Percentiles rank a stretch among this genome's conserved stretches.
Evolutionary conservation across 495 filamentous ascomycete genomes (phyloP).

Genomic region (Lophiostoma macrostomum): DNA sequence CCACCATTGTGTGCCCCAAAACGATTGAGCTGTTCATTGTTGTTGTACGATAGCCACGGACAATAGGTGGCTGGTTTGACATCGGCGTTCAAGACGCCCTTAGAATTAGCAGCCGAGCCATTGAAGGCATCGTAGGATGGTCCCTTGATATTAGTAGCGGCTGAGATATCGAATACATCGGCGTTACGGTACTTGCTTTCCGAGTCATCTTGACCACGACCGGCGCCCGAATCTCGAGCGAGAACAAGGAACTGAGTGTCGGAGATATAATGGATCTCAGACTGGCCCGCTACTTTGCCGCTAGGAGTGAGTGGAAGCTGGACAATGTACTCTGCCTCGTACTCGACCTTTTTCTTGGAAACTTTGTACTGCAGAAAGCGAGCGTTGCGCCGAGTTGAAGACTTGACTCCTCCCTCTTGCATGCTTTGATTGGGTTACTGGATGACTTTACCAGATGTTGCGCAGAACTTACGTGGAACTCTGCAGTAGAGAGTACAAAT

Average conservation of each 20-base stretch:
- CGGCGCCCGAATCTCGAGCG: slow-evolving; percentile 61
- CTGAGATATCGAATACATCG: slow-evolving; percentile 66
- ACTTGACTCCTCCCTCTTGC: slow-evolving; percentile 53
- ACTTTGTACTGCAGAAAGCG: slow-evolving; percentile 66
- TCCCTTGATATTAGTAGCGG: slow-evolving; percentile 66
- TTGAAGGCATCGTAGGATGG: slow-evolving; percentile 49
- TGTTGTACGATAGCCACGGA: slow-evolving; percentile 69
- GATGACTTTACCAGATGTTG: background rate
- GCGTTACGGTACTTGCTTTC: slow-evolving; percentile 66
- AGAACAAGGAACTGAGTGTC: slow-evolving; percentile 66
- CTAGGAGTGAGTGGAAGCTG: slow-evolving; percentile 59
- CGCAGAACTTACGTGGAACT: slow-evolving; percentile 47
- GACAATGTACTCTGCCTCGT: slow-evolving; percentile 66
- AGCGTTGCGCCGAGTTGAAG: slow-evolving; percentile 52
- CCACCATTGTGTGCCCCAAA: slow-evolving; percentile 72
- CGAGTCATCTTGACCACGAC: slow-evolving; percentile 54
- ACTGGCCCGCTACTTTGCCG: slow-evolving; percentile 60
- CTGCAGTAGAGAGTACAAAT: slow-evolving; percentile 67
- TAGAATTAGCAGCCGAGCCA: slow-evolving; percentile 51
- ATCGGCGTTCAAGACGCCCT: slow-evolving; percentile 53
- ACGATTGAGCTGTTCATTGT: slow-evolving; percentile 61
- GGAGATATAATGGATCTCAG: slow-evolving; percentile 66
- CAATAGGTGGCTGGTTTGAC: slow-evolving; percentile 67
- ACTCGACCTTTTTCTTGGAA: slow-evolving; percentile 39
- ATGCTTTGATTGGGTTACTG: background rate